Evolutionary conservation across 2,329 filamentous ascomycete genomes (phyloP).

Genomic region (Neofusicoccum laricinum): DNA sequence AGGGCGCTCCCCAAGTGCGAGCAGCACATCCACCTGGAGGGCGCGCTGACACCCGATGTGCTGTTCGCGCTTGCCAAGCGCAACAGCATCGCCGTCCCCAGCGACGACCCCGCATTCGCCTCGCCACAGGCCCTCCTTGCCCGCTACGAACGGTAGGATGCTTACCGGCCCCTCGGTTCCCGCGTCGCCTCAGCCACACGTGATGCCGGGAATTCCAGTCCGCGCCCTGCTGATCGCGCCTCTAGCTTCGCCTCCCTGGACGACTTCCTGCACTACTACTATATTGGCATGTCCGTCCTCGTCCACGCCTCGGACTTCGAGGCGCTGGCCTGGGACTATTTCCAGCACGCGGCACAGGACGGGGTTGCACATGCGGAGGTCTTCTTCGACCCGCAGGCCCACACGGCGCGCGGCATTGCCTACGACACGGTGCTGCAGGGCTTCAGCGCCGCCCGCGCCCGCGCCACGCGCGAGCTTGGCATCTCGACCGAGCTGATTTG

Average conservation of each 20-base stretch:
- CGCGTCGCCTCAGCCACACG: neutral
- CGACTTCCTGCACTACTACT: slow-evolving; percentile 78
- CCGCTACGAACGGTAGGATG: slow-evolving; percentile 55
- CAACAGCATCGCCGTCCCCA: slow-evolving; percentile 61
- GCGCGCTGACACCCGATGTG: slow-evolving; percentile 66
- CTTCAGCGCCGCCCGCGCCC: slow-evolving; percentile 57
- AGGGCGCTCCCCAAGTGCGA: slow-evolving; percentile 72
- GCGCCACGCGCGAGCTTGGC: slow-evolving; percentile 61
- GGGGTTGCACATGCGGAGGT: slow-evolving; percentile 71
- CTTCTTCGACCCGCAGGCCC: slow-evolving; percentile 79
- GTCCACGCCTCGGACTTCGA: slow-evolving; percentile 67
- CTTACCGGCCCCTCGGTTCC: neutral
- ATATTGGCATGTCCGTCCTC: slow-evolving; percentile 70
- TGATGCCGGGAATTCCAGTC: neutral
- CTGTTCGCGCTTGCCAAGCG: slow-evolving; percentile 67
- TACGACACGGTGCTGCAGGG: slow-evolving; percentile 65
- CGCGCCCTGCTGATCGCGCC: neutral
- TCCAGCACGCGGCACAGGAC: slow-evolving; percentile 60
- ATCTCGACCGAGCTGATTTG: slow-evolving; percentile 66
- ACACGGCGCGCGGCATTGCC: slow-evolving; percentile 60
- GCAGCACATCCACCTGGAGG: slow-evolving; percentile 78
- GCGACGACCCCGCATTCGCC: slow-evolving; percentile 59
- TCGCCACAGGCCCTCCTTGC: slow-evolving; percentile 58
- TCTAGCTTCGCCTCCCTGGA: slow-evolving; percentile 64
- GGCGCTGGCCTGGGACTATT: slow-evolving; percentile 69